These are phyloP conservation scores for Botrytis galanthina DNA, from an alignment of 2,329 filamentous ascomycete species.

Conservation along the genomic window DNA sequence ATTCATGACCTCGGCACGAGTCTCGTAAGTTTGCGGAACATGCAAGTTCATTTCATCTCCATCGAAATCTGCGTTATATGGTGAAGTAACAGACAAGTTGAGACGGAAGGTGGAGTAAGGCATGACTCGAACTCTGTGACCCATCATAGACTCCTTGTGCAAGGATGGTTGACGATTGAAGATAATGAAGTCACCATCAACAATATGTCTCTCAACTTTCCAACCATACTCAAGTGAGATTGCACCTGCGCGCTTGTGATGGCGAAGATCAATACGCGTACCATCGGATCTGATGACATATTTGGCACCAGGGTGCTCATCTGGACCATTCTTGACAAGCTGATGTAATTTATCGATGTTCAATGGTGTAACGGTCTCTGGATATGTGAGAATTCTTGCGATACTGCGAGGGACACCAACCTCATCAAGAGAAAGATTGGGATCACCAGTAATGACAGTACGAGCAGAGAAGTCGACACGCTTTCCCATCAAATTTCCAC, in stretches of 20 bases:
- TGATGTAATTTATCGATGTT: conserved; percentile 91
- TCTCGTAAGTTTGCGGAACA: conserved; percentile 96
- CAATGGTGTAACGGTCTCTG: conserved; percentile 95
- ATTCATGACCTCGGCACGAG: conserved; percentile 88
- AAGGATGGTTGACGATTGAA: conserved; percentile 99
- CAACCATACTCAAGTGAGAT: conserved; percentile 92
- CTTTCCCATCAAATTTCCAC: conserved; percentile 99
- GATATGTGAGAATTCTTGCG: conserved; percentile 89
- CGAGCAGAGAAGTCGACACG: conserved; percentile 98
- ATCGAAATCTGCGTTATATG: conserved; percentile 99
- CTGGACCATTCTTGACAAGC: conserved; percentile 89
- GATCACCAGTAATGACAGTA: conserved; percentile 99
- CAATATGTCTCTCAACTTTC: conserved; percentile 97
- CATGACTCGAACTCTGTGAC: conserved; percentile 95
- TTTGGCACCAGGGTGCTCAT: conserved; percentile 91
- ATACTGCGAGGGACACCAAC: conserved; percentile 95
- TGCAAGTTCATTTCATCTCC: conserved; percentile 99
- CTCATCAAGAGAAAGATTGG: conserved; percentile 93
- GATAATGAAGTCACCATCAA: conserved; percentile 95
- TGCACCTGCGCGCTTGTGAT: conserved; percentile 80
- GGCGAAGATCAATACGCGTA: conserved; percentile 89
- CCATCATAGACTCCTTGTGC: conserved; percentile 99
- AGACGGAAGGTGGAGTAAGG: conserved; percentile 98
- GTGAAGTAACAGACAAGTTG: conserved; percentile 94
- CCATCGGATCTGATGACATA: conserved; percentile 95